phyloP scores from a whole-genome alignment of 768 basidiomycete genomes.

The Termitomyces eurrhizus region DNA sequence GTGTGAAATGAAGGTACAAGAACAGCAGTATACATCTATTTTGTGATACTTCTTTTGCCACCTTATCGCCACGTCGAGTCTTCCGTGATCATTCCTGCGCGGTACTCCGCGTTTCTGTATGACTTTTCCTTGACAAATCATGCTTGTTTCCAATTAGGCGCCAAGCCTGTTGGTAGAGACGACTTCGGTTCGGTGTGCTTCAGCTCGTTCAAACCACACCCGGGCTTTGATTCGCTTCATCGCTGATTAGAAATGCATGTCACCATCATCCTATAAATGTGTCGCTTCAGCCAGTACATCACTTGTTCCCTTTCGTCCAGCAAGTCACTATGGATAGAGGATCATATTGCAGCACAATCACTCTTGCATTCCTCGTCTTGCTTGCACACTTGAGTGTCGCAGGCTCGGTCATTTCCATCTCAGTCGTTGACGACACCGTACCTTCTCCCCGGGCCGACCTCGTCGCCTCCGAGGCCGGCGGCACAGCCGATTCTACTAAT shows the following conservation, averaged over 20 bases:
- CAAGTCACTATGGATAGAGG: not conserved
- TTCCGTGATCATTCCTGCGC: too few species aligned
- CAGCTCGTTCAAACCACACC: not conserved
- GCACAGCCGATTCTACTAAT: not conserved
- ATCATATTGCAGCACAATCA: not conserved
- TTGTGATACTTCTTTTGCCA: not conserved
- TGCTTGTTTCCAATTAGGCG: not conserved
- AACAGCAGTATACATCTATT: not conserved
- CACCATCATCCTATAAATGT: not conserved
- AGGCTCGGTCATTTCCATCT: too few species aligned
- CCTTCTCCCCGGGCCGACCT: not conserved
- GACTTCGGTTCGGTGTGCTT: not conserved
- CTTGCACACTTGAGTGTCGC: not conserved
- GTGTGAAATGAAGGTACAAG: not conserved
- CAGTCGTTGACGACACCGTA: not conserved
- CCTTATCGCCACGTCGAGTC: too few species aligned
- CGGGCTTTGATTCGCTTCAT: not conserved
- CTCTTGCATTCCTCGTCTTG: not conserved
- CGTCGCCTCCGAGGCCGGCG: not conserved
- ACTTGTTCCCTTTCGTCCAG: not conserved
- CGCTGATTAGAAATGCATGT: not conserved
- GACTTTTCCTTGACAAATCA: not conserved
- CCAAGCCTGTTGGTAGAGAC: not conserved
- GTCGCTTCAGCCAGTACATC: not conserved
- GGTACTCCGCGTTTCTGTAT: not conserved